Evolutionary conservation across 2,329 filamentous ascomycete species (phyloP).

Genomic region (Cytospora mali): DNA sequence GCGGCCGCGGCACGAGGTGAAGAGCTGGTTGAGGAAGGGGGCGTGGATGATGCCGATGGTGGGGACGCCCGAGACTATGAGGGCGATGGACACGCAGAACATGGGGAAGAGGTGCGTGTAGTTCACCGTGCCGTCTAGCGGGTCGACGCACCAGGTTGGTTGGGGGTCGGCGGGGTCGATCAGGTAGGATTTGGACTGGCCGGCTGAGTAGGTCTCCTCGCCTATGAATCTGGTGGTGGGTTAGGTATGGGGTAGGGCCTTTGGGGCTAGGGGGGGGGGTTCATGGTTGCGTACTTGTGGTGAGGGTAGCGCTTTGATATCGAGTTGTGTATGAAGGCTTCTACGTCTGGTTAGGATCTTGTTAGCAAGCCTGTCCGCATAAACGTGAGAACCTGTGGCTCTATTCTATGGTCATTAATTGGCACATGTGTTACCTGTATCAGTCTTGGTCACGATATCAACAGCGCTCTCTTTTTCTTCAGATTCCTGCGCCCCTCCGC

Average conservation of each 20-base stretch:
- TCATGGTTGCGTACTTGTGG: conserved; percentile 58
- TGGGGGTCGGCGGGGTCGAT: conserved; percentile 49
- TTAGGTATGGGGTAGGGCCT: background rate
- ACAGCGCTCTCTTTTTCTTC: conserved; percentile 75
- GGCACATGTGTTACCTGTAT: conserved; percentile 58
- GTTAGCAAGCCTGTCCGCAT: background rate
- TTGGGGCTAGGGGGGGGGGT: background rate
- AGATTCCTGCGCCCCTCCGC: conserved; percentile 38
- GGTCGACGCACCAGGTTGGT: conserved; percentile 78
- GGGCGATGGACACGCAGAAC: conserved; percentile 78
- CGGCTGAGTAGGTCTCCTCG: conserved; percentile 75
- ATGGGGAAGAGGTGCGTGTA: conserved; percentile 80
- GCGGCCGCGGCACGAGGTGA: conserved; percentile 65
- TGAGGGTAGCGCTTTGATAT: conserved; percentile 63
- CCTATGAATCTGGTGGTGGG: conserved; percentile 65
- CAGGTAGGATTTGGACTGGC: conserved; percentile 68
- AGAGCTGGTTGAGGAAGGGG: conserved; percentile 69
- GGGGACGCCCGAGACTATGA: conserved; percentile 61
- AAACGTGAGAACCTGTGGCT: no score
- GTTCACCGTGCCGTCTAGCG: conserved; percentile 79
- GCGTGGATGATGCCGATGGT: conserved; percentile 73
- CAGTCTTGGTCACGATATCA: conserved; percentile 77
- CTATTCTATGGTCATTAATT: background rate
- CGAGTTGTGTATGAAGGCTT: conserved; percentile 66
- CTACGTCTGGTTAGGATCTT: conserved; percentile 57